Evolutionary conservation across 257 asterid species (phyloP).

Genomic region (Lantana camara): DNA sequence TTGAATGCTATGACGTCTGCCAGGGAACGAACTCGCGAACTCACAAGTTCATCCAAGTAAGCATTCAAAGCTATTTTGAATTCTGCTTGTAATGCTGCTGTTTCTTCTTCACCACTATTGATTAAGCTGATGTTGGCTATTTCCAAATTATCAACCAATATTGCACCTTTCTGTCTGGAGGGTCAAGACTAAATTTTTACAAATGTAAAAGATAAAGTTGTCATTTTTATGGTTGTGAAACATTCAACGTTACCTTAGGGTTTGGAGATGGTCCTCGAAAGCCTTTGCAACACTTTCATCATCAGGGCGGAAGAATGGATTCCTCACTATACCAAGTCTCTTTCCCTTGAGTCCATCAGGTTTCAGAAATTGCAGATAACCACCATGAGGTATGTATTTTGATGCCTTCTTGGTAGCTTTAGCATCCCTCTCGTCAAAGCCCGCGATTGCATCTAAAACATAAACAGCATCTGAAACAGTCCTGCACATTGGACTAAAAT

Average conservation of each 20-base stretch:
- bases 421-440: slow-evolving; percentile 44
- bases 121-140: too few relatives aligned
- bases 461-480: slow-evolving; percentile 51
- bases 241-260: slow-evolving; percentile 29
- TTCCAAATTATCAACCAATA: too few relatives aligned
- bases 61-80: too few relatives aligned
- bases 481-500: slow-evolving; percentile 49
- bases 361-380: slow-evolving; percentile 47
- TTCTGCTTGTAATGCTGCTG: too few relatives aligned
- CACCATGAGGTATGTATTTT: slow-evolving; percentile 42
- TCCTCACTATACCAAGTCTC: slow-evolving; percentile 41
- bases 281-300: slow-evolving; percentile 2
- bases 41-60: too few relatives aligned
- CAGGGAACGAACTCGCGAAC: too few relatives aligned
- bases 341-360: slow-evolving; percentile 44
- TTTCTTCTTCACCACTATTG: too few relatives aligned
- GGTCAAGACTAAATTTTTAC: too few relatives aligned
- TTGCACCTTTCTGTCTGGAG: slow-evolving; percentile 37
- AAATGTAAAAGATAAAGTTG: too few relatives aligned
- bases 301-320: slow-evolving; percentile 28
- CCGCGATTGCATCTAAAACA: slow-evolving; percentile 54
- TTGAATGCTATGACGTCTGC: too few relatives aligned
- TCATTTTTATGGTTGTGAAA: too few relatives aligned
- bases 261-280: slow-evolving; percentile 33
- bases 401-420: slow-evolving; percentile 37